phyloP scores from a whole-genome alignment of 2,329 filamentous ascomycete genomes.

The Trichoderma aggressivum region DNA sequence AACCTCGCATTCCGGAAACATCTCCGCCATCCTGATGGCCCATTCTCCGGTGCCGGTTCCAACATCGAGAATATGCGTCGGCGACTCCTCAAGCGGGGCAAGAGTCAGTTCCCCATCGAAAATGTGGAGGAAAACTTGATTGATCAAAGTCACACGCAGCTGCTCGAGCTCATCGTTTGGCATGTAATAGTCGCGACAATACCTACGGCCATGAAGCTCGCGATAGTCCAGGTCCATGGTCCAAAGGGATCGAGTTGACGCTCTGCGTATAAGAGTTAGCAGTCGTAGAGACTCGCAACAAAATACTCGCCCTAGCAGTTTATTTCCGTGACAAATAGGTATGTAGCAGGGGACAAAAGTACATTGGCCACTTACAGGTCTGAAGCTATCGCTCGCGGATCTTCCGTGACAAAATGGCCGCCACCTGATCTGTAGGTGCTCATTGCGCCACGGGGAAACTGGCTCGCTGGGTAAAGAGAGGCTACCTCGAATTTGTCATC shows the following conservation, averaged over 20 bases:
- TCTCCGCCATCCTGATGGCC: constrained; percentile 52
- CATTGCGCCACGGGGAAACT: constrained; percentile 37
- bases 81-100: constrained; percentile 39
- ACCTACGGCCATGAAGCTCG: constrained; percentile 60
- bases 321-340: not conserved
- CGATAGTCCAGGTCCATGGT: constrained; percentile 53
- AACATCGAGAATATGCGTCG: constrained; percentile 49
- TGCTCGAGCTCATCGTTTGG: constrained; percentile 65
- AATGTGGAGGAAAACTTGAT: constrained; percentile 59
- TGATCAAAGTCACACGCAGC: constrained; percentile 57
- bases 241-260: constrained; percentile 47
- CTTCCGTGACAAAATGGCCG: constrained; percentile 34
- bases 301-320: not conserved
- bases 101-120: constrained; percentile 45
- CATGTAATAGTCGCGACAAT: constrained; percentile 61
- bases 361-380: constrained; percentile 39
- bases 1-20: constrained; percentile 52
- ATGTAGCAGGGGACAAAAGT: not conserved
- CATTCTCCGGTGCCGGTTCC: constrained; percentile 56
- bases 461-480: constrained; percentile 42
- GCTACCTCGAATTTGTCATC: constrained; percentile 33
- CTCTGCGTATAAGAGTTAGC: constrained; percentile 27
- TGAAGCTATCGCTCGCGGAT: constrained; percentile 21
- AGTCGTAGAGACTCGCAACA: not conserved
- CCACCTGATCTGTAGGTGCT: constrained; percentile 36